Percentiles rank a stretch among this genome's conserved stretches.
These are phyloP conservation scores for Paraglomus occultum DNA, from an alignment of 192 early-diverging fungal genomes.

Conservation along the genomic window DNA sequence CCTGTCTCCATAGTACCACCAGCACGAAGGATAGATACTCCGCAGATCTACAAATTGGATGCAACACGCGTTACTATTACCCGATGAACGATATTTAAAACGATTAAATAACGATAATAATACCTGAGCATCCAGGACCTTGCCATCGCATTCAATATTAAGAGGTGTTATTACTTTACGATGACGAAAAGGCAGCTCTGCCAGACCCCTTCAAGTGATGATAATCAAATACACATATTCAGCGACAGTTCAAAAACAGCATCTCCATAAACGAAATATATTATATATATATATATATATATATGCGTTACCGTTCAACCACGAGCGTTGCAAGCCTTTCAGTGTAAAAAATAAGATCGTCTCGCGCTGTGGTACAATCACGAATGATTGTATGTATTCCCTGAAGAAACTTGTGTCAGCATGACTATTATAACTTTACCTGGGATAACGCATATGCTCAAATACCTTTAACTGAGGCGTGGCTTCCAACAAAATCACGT, in stretches of 20 bases:
- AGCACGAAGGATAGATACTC: conserved; percentile 82
- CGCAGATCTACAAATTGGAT: conserved; percentile 50
- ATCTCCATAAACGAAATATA: background rate
- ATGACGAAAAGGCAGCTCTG: conserved; percentile 52
- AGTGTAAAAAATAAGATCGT: conserved; percentile 91
- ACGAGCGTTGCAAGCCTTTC: conserved; percentile 84
- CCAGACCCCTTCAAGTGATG: conserved; percentile 51
- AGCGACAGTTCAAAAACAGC: background rate
- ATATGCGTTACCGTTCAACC: conserved; percentile 66
- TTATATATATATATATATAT: too few relatives aligned
- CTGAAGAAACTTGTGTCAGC: conserved; percentile 27
- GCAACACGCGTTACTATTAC: background rate
- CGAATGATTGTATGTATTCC: conserved; percentile 84
- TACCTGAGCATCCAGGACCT: conserved; percentile 35
- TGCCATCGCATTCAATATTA: conserved; percentile 53
- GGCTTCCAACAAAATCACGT: conserved; percentile 47
- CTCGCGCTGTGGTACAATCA: conserved; percentile 63
- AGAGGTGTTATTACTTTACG: conserved; percentile 60
- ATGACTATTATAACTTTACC: background rate
- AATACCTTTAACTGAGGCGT: conserved; percentile 56
- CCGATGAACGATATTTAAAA: background rate
- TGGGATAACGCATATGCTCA: background rate
- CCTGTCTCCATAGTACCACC: conserved; percentile 92
- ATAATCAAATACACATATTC: background rate
- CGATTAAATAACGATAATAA: background rate